phyloP scores from a whole-genome alignment of 2,329 filamentous ascomycete genomes.

The Colletotrichum shisoi region DNA sequence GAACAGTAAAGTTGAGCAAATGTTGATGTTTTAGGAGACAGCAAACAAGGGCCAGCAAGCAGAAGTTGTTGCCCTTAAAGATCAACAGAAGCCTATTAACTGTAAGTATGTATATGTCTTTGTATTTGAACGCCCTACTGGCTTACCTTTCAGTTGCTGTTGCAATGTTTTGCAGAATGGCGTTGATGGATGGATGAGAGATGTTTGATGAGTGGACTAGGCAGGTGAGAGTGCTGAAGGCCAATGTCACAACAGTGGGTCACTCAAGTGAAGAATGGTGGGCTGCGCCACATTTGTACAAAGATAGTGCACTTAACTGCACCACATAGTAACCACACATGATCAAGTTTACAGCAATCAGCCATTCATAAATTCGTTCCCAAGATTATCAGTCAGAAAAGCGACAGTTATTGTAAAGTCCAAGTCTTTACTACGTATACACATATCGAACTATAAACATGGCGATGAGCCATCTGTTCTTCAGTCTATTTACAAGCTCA shows the following conservation, averaged over 20 bases:
- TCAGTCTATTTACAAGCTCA: conserved; percentile 38
- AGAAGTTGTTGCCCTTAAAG: too few species aligned
- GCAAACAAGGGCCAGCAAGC: not conserved
- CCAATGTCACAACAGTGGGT: conserved; percentile 12
- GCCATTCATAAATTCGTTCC: not conserved
- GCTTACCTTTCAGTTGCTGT: not conserved
- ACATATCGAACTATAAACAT: conserved; percentile 32
- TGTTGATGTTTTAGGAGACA: not conserved
- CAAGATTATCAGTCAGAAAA: not conserved
- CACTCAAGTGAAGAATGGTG: not conserved
- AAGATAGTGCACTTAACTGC: not conserved
- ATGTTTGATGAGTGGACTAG: conserved; percentile 5
- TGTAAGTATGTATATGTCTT: not conserved
- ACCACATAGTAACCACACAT: not conserved
- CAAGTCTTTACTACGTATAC: conserved; percentile 22
- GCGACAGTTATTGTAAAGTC: not conserved
- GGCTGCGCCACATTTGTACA: conserved; percentile 21
- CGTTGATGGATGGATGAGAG: not conserved
- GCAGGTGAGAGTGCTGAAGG: not conserved
- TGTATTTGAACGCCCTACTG: not conserved
- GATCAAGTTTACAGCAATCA: not conserved
- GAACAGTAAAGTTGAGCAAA: not conserved
- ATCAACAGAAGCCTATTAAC: not conserved
- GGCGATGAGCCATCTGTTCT: conserved; percentile 39
- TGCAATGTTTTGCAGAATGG: not conserved